Base-by-base conservation (phyloP, 2,329 filamentous ascomycete genomes). In the Nothophoma quercina region DNA sequence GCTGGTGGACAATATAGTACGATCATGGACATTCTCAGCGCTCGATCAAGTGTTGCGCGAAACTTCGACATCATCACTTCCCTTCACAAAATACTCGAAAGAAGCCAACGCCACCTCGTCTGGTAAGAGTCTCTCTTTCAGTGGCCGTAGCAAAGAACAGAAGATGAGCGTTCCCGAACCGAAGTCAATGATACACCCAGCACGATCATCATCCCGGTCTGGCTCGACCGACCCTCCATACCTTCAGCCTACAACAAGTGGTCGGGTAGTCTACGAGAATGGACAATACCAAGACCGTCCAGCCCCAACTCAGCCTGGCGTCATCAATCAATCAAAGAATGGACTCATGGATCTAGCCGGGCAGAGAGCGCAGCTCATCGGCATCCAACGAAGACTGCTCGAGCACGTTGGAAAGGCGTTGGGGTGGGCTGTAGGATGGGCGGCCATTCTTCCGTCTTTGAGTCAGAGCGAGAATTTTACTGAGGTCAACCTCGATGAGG, bases 331-430 rank as follows among this genome's bases (percentile, higher is more conserved):
- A 19, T 33, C 43, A 15, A 79, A 77, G 53, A 78, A 78, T 12
- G 92, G 93, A 0, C 78, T 93, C 0, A 89, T 96, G 68, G 89
- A 96, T 47, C 79, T 98, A 19, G 90, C 93, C 28, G 90, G 90
- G 35, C 86, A 87, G 55, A 84, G 93, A 64, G 93, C 91, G 5
- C 91, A 96, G 66, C 81, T 98, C 2, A 88, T 91, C 55, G 79
- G 90, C 49, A 77, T 96, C 32, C 93, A 91, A 7, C 83, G 93
- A 48, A 91, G 90, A 57, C 84, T 95, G 5, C 79, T 98, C 0
- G 88, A 93, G 64, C 83, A 87, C 40, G 77, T 91, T 38, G 93
- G 90, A 2, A 85, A 84, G 65, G 84, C 85, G 52, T 80, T 85
- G 18, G 86, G 85, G 3, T 97, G 92, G 93, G 84, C 80, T 43